phyloP scores from a whole-genome alignment of 495 filamentous ascomycete species.

The Pyrenula aspistea region DNA sequence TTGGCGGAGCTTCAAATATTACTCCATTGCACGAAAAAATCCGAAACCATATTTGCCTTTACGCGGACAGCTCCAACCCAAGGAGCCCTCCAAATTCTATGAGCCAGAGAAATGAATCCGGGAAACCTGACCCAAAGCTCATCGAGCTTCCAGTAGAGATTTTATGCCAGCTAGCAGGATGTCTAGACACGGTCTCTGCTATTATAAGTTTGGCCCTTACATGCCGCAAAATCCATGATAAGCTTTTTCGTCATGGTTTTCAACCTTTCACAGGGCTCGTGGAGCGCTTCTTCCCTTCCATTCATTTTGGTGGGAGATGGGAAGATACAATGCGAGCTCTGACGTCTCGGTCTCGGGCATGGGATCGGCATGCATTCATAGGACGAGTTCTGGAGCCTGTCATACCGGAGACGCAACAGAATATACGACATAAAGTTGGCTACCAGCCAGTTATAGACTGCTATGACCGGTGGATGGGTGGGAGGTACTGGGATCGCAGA shows the following conservation, averaged over 20 bases:
- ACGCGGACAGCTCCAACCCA: too few species aligned
- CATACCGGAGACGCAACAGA: slow-evolving; percentile 16
- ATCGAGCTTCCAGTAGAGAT: slow-evolving; percentile 50
- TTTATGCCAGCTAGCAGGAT: slow-evolving; percentile 38
- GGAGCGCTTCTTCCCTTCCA: slow-evolving; percentile 36
- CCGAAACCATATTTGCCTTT: too few species aligned
- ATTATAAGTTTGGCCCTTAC: slow-evolving; percentile 36
- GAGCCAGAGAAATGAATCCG: too few species aligned
- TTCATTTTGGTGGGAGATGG: slow-evolving; percentile 29
- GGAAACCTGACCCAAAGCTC: too few species aligned
- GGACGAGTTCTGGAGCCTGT: slow-evolving; percentile 39
- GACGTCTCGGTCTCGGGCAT: slow-evolving; percentile 44
- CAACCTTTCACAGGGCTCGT: slow-evolving; percentile 39
- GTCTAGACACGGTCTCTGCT: slow-evolving; percentile 39
- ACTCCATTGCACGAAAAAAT: too few species aligned
- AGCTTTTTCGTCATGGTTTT: slow-evolving; percentile 43
- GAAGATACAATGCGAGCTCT: slow-evolving; percentile 42
- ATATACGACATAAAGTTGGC: slow-evolving; percentile 38
- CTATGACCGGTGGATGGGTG: slow-evolving; percentile 41
- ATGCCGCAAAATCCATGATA: slow-evolving; percentile 34
- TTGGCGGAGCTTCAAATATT: too few species aligned
- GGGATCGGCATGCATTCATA: slow-evolving; percentile 46
- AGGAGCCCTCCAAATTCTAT: too few species aligned
- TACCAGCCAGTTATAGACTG: slow-evolving; percentile 52
- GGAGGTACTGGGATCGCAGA: slow-evolving; percentile 37